These are phyloP conservation scores for Aspergillus conjunctus DNA, from an alignment of 495 filamentous ascomycete genomes.

Conservation along the genomic window DNA sequence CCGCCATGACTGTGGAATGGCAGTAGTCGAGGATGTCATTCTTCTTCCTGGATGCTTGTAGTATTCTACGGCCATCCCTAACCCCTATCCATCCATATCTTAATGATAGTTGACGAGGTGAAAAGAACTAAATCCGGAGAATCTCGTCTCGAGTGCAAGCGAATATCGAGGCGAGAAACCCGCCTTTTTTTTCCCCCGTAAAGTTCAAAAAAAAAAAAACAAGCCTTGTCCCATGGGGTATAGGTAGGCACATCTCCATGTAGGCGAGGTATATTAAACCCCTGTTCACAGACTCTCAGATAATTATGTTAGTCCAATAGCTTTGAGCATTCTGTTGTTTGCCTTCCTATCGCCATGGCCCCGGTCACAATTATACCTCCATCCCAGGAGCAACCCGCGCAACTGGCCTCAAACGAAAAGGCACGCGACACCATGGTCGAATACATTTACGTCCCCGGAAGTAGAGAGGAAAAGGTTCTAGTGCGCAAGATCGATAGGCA, in stretches of 20 bases:
- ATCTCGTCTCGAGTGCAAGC: too few species aligned
- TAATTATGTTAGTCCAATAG: background rate
- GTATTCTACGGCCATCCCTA: too few species aligned
- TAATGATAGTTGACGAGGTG: too few species aligned
- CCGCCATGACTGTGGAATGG: too few species aligned
- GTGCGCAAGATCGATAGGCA: slow-evolving; percentile 47
- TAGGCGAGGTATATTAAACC: background rate
- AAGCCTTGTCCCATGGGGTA: background rate
- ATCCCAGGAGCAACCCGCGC: background rate
- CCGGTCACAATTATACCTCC: background rate
- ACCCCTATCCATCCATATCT: too few species aligned
- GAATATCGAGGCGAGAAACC: too few species aligned
- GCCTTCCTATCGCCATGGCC: background rate
- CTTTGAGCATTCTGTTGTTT: background rate
- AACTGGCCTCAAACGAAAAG: background rate
- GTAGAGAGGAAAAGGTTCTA: slow-evolving; percentile 20
- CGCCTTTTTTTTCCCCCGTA: too few species aligned
- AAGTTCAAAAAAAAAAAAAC: too few species aligned
- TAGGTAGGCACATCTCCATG: background rate
- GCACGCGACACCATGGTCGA: background rate
- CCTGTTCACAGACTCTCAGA: background rate
- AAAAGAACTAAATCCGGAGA: too few species aligned
- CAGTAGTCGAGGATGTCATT: background rate
- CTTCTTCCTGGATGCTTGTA: background rate
- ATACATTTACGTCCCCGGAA: background rate